Evolutionary conservation across 2,329 filamentous ascomycete genomes (phyloP).

Genomic region (Colletotrichum incanum): DNA sequence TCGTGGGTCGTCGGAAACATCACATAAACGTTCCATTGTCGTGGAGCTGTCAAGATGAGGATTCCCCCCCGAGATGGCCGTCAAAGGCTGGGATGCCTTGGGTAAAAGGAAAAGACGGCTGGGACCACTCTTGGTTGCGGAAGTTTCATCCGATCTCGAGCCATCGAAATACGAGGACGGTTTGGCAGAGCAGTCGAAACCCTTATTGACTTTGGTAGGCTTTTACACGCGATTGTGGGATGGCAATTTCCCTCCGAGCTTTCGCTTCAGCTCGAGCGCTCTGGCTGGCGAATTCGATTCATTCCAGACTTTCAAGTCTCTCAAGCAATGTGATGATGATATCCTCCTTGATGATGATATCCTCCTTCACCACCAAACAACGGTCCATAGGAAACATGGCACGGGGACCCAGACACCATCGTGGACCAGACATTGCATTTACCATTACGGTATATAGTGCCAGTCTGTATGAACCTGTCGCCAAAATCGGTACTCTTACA

Average conservation of each 20-base stretch:
- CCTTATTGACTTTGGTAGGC: not conserved
- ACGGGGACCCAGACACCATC: not conserved
- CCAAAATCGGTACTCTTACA: slow-evolving; percentile 17
- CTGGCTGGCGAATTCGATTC: not conserved
- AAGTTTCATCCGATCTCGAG: not conserved
- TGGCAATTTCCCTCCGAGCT: not conserved
- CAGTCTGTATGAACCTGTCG: slow-evolving; percentile 6
- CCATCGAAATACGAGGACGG: not conserved
- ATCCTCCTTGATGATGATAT: no score
- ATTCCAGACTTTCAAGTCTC: not conserved
- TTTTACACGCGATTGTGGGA: not conserved
- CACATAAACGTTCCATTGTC: not conserved
- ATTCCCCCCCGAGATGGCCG: not conserved
- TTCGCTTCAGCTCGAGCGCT: not conserved
- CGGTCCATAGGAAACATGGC: not conserved
- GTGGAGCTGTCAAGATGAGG: not conserved
- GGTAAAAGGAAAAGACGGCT: not conserved
- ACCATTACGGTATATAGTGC: not conserved
- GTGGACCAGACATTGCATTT: not conserved
- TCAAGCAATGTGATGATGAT: not conserved
- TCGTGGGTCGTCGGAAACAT: not conserved
- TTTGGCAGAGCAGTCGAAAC: not conserved
- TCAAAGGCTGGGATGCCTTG: not conserved
- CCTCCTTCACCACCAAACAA: no score
- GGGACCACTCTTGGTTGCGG: not conserved